phyloP scores from a whole-genome alignment of 306 rosid species.

The Cicer judaicum region DNA sequence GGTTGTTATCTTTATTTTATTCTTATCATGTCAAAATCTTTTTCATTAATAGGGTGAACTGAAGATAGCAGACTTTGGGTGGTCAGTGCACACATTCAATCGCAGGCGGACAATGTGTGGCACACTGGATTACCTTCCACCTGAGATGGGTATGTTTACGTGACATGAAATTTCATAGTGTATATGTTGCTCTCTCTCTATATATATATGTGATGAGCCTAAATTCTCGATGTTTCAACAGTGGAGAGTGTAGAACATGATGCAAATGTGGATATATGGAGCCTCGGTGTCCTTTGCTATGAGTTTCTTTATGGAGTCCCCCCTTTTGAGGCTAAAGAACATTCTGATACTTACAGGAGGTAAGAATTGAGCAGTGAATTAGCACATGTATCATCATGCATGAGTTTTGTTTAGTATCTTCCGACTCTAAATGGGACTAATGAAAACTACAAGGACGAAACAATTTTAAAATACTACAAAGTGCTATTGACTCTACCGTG shows the following conservation, averaged over 20 bases:
- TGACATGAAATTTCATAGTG: slow-evolving; percentile 4
- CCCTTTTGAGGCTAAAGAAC: slow-evolving; percentile 98
- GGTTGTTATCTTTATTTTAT: slow-evolving; percentile 9
- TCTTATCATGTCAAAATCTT: slow-evolving; percentile 38
- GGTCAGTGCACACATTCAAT: slow-evolving; percentile 99
- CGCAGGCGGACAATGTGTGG: slow-evolving; percentile 99
- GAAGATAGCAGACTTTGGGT: slow-evolving; percentile 98
- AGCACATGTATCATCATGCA: neutral
- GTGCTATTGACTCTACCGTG: neutral
- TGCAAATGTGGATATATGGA: slow-evolving; percentile 98
- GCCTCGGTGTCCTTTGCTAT: slow-evolving; percentile 95
- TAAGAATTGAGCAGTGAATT: slow-evolving; percentile 36
- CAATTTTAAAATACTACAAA: neutral
- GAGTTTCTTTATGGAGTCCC: slow-evolving; percentile 98
- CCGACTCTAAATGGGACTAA: neutral
- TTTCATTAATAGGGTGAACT: slow-evolving; percentile 77
- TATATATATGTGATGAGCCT: neutral
- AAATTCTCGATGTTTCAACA: slow-evolving; percentile 49
- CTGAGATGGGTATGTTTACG: slow-evolving; percentile 88
- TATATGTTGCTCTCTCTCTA: slow-evolving; percentile 3
- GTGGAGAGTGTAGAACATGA: slow-evolving; percentile 99
- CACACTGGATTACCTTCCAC: slow-evolving; percentile 96
- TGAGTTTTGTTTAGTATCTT: neutral
- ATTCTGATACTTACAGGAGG: slow-evolving; percentile 98
- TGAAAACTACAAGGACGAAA: neutral